Conservation (phyloP, 2,329 filamentous ascomycete genomes). For the Blastomyces parvus region DNA sequence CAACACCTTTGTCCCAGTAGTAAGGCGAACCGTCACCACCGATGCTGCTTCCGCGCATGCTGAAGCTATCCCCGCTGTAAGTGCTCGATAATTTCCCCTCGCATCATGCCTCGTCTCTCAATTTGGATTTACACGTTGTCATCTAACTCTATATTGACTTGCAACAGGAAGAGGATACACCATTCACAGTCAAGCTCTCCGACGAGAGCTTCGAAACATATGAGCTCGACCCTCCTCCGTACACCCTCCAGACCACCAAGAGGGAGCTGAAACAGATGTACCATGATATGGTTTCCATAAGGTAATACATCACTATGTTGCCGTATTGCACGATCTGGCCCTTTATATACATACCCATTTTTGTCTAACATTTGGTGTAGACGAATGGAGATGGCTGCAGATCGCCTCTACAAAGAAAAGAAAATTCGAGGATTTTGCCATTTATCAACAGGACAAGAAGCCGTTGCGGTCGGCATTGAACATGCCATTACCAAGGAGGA, state of each 20-base stretch:
- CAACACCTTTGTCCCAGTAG: conserved; percentile 38
- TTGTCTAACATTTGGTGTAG: conserved; percentile 37
- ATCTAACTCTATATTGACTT: conserved; percentile 10
- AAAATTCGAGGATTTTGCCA: conserved; percentile 99
- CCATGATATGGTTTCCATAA: conserved; percentile 87
- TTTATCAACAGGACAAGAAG: conserved; percentile 94
- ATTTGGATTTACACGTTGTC: not conserved
- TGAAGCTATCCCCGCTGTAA: conserved; percentile 64
- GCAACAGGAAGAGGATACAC: conserved; percentile 77
- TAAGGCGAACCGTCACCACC: conserved; percentile 76
- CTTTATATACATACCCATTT: no score
- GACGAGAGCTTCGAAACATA: conserved; percentile 99
- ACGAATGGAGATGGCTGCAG: conserved; percentile 99
- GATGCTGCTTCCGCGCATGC: conserved; percentile 87
- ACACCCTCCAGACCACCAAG: conserved; percentile 90
- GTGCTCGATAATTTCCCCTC: conserved; percentile 19
- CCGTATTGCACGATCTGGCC: not conserved
- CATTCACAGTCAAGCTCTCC: conserved; percentile 83
- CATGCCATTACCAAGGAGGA: conserved; percentile 85
- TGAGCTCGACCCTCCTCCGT: conserved; percentile 90
- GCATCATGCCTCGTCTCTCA: not conserved
- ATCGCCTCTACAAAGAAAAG: conserved; percentile 99
- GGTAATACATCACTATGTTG: conserved; percentile 49
- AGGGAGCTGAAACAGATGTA: conserved; percentile 99
- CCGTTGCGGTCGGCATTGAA: conserved; percentile 93